Base-by-base conservation (phyloP, 2,329 filamentous ascomycete genomes). In the Talaromyces funiculosus region DNA sequence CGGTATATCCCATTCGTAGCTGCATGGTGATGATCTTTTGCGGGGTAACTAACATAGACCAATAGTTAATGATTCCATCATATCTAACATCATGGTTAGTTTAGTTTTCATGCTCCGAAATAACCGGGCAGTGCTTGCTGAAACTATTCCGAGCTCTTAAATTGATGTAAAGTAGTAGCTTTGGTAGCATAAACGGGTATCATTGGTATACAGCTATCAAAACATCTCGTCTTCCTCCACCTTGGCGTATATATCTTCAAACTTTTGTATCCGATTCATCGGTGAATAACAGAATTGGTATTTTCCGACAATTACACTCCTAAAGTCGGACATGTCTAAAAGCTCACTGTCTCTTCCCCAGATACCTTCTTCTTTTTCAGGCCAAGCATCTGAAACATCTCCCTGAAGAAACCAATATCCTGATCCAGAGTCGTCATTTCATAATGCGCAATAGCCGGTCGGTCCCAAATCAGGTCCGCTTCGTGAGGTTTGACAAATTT, bases 391-490 rank as follows among this genome's bases (percentile, higher is more conserved):
- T 47, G 26, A 29, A 57, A 7, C 14, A 56, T 43, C 29, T 61
- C 59, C 8, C 54, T 57, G 53, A 53, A 61, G 54, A 61, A 61
- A 8, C 59, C 59, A 37, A 57, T 31, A 40, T 61, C 59, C 12
- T 43, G 53, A 40, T 61, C 59, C 5, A 61, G 29, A 10, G 59
- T 61, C 9, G 59, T 61, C 43, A 61, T 12, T 40, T 61, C 59
- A 35, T 61, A 61, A 75, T 90, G 87, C 68, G 90, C 87, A 24
- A 83, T 79, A 72, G 90, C 88, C 64, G 90, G 88, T 62, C 83
- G 79, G 56, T 86, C 86, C 78, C 90, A 90, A 68, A 88, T 87
- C 65, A 90, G 82, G 76, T 90, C 88, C 49, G 81, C 85, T 68
- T 84, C 79, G 63, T 82, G 75, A 1, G 86, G 75, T 65, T 78